Base-by-base conservation (phyloP, 306 rosid genomes). In the Dalbergia cultrata region DNA sequence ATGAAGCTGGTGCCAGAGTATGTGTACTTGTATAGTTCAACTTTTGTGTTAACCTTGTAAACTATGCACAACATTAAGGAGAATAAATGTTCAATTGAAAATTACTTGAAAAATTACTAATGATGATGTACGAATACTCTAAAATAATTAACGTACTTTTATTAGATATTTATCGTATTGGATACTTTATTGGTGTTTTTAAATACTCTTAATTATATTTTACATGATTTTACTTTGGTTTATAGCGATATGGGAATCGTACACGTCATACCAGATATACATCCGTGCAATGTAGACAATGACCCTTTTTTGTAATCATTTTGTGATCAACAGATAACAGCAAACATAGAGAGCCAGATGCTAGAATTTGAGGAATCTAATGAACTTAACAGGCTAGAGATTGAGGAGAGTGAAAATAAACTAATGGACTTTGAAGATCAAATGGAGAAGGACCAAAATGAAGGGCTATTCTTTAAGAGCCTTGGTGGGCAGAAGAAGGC, bases 1-100 rank as follows among this genome's bases (percentile, higher is more conserved):
- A 95, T 47, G 96, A 92, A 85, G 98, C 97, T 71, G 57, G 92
- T 60, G 86, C 81, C 45, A 84, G 97, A 85, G 98, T 91, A 81
- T 70, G 90, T 69, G 5, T 52, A 69, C 2, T 49, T 50, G 18
- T 37, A 4, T 31, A 1, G 81, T 58, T 81, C 50, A 77, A 47
- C 41, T 75, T 84, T 68, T 43, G 59, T 62, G 60, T 82, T 76
- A 39, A 75, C 76, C 26, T 18, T 67, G 50, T 54, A 54, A n/a
- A 18, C n/a, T 5, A 47, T 47, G 16, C 5, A 5, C 53, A 10
- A 10, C 16, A 47, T 12, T 3, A 12, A 37, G n/a, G 49, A 21
- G 7, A 72, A 72, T 54, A 56, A n/a, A 4, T 72, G 58, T 72
- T 56, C 35, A 6, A n/a, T 17, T 72, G 5, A 72, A 77, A 41